Evolutionary conservation across 1,284 basidiomycete genomes (phyloP).

Genomic region (Coniferiporia weirii): DNA sequence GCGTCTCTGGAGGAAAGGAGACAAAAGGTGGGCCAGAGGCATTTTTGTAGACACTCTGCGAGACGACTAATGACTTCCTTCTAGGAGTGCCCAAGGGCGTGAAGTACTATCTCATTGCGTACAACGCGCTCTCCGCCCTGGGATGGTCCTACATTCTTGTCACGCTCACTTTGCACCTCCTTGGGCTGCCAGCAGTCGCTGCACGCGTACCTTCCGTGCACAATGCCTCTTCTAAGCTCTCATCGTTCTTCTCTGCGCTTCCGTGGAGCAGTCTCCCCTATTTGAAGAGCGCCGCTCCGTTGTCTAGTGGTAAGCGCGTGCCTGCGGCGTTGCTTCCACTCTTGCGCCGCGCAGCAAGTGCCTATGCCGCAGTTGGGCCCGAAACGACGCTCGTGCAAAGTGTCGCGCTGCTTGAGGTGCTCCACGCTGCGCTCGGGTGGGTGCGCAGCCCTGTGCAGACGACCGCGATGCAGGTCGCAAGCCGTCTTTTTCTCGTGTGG

Average conservation of each 20-base stretch:
- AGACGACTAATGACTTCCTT: neutral
- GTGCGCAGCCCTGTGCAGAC: slow-evolving; percentile 85
- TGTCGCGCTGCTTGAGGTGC: slow-evolving; percentile 74
- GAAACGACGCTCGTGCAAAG: slow-evolving; percentile 75
- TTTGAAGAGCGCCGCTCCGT: slow-evolving; percentile 19
- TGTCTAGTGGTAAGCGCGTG: slow-evolving; percentile 4
- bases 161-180: slow-evolving; percentile 13
- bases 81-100: slow-evolving; percentile 8
- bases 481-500: slow-evolving; percentile 86
- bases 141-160: slow-evolving; percentile 74
- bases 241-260: slow-evolving; percentile 23
- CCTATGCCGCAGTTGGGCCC: slow-evolving; percentile 54
- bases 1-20: neutral
- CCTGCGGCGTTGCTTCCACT: slow-evolving; percentile 17
- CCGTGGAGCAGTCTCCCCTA: slow-evolving; percentile 30
- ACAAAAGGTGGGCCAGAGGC: neutral
- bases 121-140: slow-evolving; percentile 70
- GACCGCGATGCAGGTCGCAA: slow-evolving; percentile 82
- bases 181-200: slow-evolving; percentile 30
- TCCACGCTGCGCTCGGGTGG: slow-evolving; percentile 78
- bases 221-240: slow-evolving; percentile 23
- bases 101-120: slow-evolving; percentile 68
- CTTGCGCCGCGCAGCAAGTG: slow-evolving; percentile 39
- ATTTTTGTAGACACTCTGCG: neutral
- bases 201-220: slow-evolving; percentile 22